Evolutionary conservation across 1,139 yeast species (phyloP).

Genomic region (Candida smagusa): DNA sequence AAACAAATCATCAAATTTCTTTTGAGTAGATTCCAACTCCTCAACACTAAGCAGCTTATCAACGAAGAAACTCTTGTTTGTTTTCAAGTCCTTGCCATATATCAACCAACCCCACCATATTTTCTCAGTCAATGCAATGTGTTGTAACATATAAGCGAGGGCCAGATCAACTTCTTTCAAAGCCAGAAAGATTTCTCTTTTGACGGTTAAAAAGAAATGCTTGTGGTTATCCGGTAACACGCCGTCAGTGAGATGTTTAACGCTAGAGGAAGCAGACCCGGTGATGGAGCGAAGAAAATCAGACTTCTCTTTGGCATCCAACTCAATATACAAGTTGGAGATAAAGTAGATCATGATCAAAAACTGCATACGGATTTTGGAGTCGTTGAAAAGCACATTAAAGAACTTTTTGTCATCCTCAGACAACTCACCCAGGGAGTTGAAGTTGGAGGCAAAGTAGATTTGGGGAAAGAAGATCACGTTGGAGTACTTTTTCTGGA

Average conservation of each 20-base stretch:
- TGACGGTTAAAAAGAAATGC: slow-evolving; percentile 22
- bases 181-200: slow-evolving; percentile 22
- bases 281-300: slow-evolving; percentile 22
- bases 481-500: slow-evolving; percentile 20
- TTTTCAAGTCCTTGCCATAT: slow-evolving; percentile 33
- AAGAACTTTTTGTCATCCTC: slow-evolving; percentile 27
- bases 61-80: slow-evolving; percentile 28
- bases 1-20: slow-evolving; percentile 16
- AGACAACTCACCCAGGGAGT: slow-evolving; percentile 15
- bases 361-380: slow-evolving; percentile 27
- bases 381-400: slow-evolving; percentile 23
- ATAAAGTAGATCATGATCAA: slow-evolving; percentile 33
- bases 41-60: slow-evolving; percentile 19
- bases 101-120: slow-evolving; percentile 46
- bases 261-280: slow-evolving; percentile 20
- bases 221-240: slow-evolving; percentile 24
- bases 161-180: slow-evolving; percentile 24
- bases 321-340: slow-evolving; percentile 29
- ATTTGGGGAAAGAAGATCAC: slow-evolving; percentile 34
- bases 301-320: slow-evolving; percentile 21
- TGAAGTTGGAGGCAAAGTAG: slow-evolving; percentile 34
- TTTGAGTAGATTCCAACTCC: slow-evolving; percentile 19
- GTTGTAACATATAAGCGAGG: slow-evolving; percentile 27
- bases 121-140: slow-evolving; percentile 26
- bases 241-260: slow-evolving; percentile 40